phyloP scores from a whole-genome alignment of 208 protist genomes.

The Acanthamoeba sp. region DNA sequence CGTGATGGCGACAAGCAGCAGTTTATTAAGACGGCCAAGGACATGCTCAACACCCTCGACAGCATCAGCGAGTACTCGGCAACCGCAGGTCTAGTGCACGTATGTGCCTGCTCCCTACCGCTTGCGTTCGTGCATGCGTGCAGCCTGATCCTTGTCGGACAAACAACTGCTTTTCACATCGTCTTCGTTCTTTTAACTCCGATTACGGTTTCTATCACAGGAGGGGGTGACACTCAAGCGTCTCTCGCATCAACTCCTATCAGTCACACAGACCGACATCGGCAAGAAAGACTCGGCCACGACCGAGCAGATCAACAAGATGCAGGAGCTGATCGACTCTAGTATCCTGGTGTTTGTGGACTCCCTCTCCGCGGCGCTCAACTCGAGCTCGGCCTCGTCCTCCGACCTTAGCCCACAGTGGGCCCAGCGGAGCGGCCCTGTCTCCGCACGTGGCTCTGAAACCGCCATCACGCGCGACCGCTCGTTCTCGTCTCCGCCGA shows the following conservation, averaged over 20 bases:
- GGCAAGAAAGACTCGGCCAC: background rate
- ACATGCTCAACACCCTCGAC: slow-evolving; percentile 15
- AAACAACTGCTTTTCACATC: no score
- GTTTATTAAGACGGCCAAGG: background rate
- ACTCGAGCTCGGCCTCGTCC: background rate
- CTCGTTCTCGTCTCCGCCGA: background rate
- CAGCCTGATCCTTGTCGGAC: no score
- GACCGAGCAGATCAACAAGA: background rate
- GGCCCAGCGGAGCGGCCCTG: background rate
- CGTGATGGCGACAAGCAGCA: background rate
- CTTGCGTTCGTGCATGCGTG: background rate
- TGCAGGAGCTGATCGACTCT: background rate
- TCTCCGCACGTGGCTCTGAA: background rate
- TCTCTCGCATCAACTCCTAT: background rate
- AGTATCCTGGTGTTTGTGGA: background rate
- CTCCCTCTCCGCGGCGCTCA: background rate
- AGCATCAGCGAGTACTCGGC: slow-evolving; percentile 43
- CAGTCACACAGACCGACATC: background rate
- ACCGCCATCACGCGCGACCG: background rate
- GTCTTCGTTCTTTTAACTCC: no score
- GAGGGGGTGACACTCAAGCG: background rate
- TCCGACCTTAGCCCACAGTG: background rate
- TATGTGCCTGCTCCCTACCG: background rate
- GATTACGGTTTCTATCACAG: background rate
- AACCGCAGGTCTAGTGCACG: background rate